Evolutionary conservation across 192 early-diverging fungal species (phyloP).

Genomic region (Rhizophagus prolifer): DNA sequence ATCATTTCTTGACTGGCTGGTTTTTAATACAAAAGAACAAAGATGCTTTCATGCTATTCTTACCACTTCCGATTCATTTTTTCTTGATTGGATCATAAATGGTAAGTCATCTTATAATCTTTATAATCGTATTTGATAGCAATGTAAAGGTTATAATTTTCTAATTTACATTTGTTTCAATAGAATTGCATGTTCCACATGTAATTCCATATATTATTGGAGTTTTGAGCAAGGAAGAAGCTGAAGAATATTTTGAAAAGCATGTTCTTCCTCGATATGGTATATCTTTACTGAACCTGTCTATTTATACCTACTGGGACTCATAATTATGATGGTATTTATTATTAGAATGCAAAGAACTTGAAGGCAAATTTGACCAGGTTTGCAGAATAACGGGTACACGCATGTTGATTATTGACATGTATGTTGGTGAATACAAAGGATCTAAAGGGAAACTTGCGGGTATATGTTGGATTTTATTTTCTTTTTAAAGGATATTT

Average conservation of each 20-base stretch:
- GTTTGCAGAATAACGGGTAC: too few species aligned
- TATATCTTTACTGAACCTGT: not conserved
- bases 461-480: too few species aligned
- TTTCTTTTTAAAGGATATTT: too few species aligned
- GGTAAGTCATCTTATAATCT: not conserved
- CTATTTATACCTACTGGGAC: not conserved
- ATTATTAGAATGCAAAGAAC: too few species aligned
- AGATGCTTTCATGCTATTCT: not conserved
- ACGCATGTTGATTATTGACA: too few species aligned
- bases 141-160: conserved; percentile 11
- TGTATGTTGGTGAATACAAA: too few species aligned
- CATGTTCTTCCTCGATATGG: not conserved
- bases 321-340: too few species aligned
- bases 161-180: conserved; percentile 8
- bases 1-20: conserved; percentile 19
- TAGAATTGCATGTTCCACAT: conserved; percentile 4
- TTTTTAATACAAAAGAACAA: conserved; percentile 11
- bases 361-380: too few species aligned
- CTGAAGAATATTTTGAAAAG: too few species aligned
- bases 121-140: conserved; percentile 22
- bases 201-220: conserved; percentile 7
- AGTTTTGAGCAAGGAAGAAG: not conserved
- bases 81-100: not conserved
- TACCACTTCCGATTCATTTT: not conserved
- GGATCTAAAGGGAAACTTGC: too few species aligned